Base-by-base conservation (phyloP, 805 yeast species). In the Candida tammaniensis region DNA sequence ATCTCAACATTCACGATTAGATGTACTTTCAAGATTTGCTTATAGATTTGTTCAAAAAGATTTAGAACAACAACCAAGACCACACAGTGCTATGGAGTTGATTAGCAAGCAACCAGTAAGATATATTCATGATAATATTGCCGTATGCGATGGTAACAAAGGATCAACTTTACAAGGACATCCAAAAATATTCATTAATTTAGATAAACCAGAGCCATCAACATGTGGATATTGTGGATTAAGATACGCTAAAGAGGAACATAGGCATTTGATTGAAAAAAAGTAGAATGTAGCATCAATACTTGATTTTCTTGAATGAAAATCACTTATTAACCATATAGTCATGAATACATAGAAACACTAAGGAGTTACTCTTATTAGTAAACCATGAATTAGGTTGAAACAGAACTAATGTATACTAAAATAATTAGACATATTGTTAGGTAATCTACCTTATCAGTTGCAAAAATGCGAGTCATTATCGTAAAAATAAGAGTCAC, bases 141-240 rank as follows among this genome's bases (percentile, higher is more conserved):
- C 95, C 1, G 91, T 82, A 12, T 86, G 95, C 57, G 86, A 83
- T 49, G 95, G 95, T 24, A 80, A 83, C 46, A 78, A 70, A 48
- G 84, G 83, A 8, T 68, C 64, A 39, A 67, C 70, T 14, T 78
- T 76, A 50, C 84, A 78, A 49, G 95, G 95, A 13, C 95, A 86
- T 57, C 95, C 95, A 27, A 82, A 81, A 57, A 77, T 86, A 15
- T 86, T 63, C 57, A 85, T 86, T 59, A 85, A 85, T 59, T 72
- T 86, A 53, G 95, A 86, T 57, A 79, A 77, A 54, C 82, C 86
- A 25, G 76, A 78, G 41, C 72, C 84, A 10, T 75, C 78, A 33
- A 68, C 83, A 13, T 86, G 95, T 64, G 86, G 86, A 7, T 86
- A 86, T 68, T 86, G 95, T 62, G 88, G 88, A 4, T 68, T 77